Percentiles rank a stretch among this genome's conserved stretches.
phyloP scores from a whole-genome alignment of 1,284 basidiomycete species.

The Pseudomicrostroma phylloplanum region DNA sequence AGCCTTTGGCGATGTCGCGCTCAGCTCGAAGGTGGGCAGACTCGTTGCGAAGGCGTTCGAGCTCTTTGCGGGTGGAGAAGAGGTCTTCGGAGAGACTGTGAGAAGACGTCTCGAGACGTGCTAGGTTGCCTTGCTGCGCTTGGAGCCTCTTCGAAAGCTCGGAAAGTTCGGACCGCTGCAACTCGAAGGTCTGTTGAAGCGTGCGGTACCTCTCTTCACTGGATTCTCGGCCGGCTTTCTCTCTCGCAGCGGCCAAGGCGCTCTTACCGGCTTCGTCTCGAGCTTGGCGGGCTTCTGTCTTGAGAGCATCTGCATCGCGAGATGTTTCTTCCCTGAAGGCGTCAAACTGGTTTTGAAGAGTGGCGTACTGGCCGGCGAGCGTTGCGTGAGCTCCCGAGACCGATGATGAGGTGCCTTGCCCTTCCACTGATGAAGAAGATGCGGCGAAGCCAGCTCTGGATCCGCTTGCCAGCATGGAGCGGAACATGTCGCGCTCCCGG shows the following conservation, averaged over 20 bases:
- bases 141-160: conserved; percentile 49
- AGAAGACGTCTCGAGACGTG: conserved; percentile 53
- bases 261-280: conserved; percentile 67
- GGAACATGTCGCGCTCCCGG: conserved; percentile 81
- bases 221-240: conserved; percentile 38
- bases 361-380: conserved; percentile 55
- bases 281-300: conserved; percentile 69
- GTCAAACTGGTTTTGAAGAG: conserved; percentile 69
- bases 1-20: conserved; percentile 58
- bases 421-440: background rate
- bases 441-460: conserved; percentile 14
- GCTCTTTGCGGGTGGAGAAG: conserved; percentile 37
- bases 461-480: conserved; percentile 60
- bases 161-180: conserved; percentile 46
- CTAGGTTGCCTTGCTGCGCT: conserved; percentile 41
- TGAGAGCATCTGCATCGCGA: conserved; percentile 61
- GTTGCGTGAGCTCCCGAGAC: conserved; percentile 3
- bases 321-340: conserved; percentile 71
- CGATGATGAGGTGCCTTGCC: too few relatives aligned
- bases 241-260: conserved; percentile 58
- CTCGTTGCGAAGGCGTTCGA: conserved; percentile 62
- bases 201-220: conserved; percentile 28
- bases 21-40: conserved; percentile 78
- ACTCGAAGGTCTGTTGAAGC: conserved; percentile 41
- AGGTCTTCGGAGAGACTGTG: conserved; percentile 60